These are phyloP conservation scores for Stephania yunnanensis DNA, from an alignment of 164 flowering plant species.

Conservation along the genomic window DNA sequence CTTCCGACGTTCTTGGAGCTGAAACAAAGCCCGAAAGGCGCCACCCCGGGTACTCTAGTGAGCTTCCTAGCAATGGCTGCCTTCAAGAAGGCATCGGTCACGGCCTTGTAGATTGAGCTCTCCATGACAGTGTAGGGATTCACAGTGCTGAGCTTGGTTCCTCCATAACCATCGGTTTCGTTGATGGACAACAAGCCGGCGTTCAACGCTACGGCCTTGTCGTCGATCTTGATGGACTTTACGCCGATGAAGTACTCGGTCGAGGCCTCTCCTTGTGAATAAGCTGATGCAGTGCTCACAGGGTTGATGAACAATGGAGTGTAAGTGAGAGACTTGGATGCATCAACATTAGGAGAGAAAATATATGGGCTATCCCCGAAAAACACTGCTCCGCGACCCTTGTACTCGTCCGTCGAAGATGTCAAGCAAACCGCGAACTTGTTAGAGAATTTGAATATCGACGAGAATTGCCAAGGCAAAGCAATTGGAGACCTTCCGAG, in stretches of 20 bases:
- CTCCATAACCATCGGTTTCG: slow-evolving; percentile 23
- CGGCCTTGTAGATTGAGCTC: slow-evolving; percentile 32
- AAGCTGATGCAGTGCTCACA: not conserved
- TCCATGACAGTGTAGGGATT: slow-evolving; percentile 41
- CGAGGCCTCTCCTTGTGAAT: slow-evolving; percentile 12
- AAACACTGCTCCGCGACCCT: slow-evolving; percentile 22
- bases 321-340: slow-evolving; percentile 17
- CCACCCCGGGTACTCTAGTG: slow-evolving; percentile 22
- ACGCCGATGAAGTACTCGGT: slow-evolving; percentile 35
- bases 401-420: not conserved
- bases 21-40: slow-evolving; percentile 39
- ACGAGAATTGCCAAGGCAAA: slow-evolving; percentile 22
- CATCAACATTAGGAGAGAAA: slow-evolving; percentile 16
- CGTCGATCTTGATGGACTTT: slow-evolving; percentile 23
- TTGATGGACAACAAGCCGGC: slow-evolving; percentile 19
- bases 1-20: slow-evolving; percentile 16
- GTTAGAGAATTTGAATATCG: slow-evolving; percentile 17
- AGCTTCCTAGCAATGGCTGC: slow-evolving; percentile 3
- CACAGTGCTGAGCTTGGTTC: slow-evolving; percentile 44
- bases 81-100: slow-evolving; percentile 21
- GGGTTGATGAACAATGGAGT: slow-evolving; percentile 29
- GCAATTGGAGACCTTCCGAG: slow-evolving; percentile 22
- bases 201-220: slow-evolving; percentile 12
- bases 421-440: slow-evolving; percentile 32
- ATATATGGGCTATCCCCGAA: slow-evolving; percentile 29